phyloP scores from a whole-genome alignment of 2,329 filamentous ascomycete species.

The Sclerotinia nivalis region DNA sequence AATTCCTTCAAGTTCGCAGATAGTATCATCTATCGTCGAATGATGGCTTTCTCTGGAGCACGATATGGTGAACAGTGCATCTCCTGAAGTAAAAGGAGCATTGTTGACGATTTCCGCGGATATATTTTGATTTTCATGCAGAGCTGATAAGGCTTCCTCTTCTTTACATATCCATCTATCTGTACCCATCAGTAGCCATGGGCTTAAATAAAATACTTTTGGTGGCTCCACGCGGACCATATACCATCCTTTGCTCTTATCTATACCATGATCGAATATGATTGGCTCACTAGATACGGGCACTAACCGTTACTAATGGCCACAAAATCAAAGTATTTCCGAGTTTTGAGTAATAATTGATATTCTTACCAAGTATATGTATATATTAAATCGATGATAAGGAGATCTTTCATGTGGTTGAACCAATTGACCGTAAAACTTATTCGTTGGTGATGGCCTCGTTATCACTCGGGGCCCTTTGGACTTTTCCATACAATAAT shows the following conservation, averaged over 20 bases:
- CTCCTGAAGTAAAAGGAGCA: not conserved
- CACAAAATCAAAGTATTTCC: constrained; percentile 18
- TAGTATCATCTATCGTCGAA: not conserved
- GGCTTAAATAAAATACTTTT: not conserved
- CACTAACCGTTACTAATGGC: constrained; percentile 12
- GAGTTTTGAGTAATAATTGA: not conserved
- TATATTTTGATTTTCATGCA: not conserved
- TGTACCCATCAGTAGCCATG: constrained; percentile 6
- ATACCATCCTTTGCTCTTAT: constrained; percentile 4
- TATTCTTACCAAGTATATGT: no score
- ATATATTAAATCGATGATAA: not conserved
- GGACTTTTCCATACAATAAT: not conserved
- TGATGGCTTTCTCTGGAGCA: not conserved
- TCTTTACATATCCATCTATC: constrained; percentile 1
- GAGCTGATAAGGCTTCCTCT: not conserved
- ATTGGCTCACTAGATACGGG: constrained; percentile 6
- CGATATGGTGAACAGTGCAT: constrained; percentile 3
- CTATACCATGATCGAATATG: constrained; percentile 1
- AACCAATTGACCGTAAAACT: not conserved
- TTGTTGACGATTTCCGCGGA: constrained; percentile 21
- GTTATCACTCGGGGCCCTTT: not conserved
- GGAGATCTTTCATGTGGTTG: not conserved
- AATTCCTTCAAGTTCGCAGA: not conserved
- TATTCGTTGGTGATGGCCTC: not conserved
- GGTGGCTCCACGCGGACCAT: constrained; percentile 1